These are phyloP conservation scores for Solanum rostratum DNA, from an alignment of 257 asterid genomes.

Conservation along the genomic window DNA sequence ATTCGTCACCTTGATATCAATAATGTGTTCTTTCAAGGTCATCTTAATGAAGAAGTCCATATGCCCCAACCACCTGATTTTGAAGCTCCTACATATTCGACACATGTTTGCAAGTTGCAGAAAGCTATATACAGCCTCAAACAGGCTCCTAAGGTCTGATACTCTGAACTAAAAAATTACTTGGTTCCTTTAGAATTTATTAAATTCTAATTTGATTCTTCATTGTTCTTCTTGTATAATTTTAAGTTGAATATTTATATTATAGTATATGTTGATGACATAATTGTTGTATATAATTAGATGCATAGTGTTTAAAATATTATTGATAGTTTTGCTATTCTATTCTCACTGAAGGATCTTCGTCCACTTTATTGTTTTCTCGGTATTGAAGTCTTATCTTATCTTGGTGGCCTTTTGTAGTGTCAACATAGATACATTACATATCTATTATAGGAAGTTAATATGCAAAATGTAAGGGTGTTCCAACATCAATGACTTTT, in stretches of 20 bases:
- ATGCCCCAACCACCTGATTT: not conserved
- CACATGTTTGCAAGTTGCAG: not conserved
- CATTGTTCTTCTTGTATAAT: not conserved
- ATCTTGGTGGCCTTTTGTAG: not conserved
- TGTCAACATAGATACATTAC: not conserved
- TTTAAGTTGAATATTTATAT: not conserved
- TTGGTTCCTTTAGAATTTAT: not conserved
- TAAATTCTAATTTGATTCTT: not conserved
- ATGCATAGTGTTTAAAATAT: not conserved
- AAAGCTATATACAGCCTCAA: not conserved
- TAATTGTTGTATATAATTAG: no score
- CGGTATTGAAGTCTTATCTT: not conserved
- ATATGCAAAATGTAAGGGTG: not conserved
- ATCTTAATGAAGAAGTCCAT: not conserved
- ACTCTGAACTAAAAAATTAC: not conserved
- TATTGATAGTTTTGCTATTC: not conserved
- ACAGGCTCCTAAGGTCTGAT: not conserved
- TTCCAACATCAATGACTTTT: not conserved
- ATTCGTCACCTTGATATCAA: not conserved
- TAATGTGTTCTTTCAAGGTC: not conserved
- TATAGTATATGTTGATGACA: no score
- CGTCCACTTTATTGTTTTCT: not conserved
- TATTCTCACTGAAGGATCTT: not conserved
- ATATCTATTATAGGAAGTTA: not conserved
- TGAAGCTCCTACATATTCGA: no score